phyloP scores from a whole-genome alignment of 345 rosid species.

The Trapa bicornis region DNA sequence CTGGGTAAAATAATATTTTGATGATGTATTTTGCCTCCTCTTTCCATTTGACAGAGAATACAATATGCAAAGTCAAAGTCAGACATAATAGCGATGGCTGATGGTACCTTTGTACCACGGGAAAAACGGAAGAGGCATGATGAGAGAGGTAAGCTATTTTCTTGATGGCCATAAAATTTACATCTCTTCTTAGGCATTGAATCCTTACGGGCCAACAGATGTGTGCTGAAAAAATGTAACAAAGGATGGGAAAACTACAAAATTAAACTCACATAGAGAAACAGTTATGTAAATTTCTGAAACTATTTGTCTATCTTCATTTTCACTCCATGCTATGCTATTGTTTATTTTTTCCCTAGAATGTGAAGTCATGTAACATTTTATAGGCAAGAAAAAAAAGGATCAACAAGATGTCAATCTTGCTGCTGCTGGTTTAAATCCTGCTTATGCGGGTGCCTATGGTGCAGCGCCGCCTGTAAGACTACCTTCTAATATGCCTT shows the following conservation, averaged over 20 bases:
- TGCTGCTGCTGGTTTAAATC: conserved; percentile 36
- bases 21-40: neutral
- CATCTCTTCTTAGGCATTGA: neutral
- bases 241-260: neutral
- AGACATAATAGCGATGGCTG: conserved; percentile 85
- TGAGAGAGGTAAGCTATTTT: conserved; percentile 44
- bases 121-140: conserved; percentile 92
- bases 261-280: neutral
- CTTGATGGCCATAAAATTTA: neutral
- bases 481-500: neutral
- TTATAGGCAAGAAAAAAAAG: conserved; percentile 66
- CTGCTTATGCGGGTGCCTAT: conserved; percentile 62
- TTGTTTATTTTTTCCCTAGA: neutral
- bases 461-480: conserved; percentile 88
- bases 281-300: neutral
- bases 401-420: conserved; percentile 78
- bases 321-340: neutral
- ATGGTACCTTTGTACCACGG: conserved; percentile 94
- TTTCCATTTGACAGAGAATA: conserved; percentile 49
- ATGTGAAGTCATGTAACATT: neutral
- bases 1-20: neutral
- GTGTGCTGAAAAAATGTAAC: neutral
- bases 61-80: conserved; percentile 89
- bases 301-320: neutral
- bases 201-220: neutral